These are phyloP conservation scores for Castanospermum australe DNA, from an alignment of 306 rosid genomes.

Conservation along the genomic window DNA sequence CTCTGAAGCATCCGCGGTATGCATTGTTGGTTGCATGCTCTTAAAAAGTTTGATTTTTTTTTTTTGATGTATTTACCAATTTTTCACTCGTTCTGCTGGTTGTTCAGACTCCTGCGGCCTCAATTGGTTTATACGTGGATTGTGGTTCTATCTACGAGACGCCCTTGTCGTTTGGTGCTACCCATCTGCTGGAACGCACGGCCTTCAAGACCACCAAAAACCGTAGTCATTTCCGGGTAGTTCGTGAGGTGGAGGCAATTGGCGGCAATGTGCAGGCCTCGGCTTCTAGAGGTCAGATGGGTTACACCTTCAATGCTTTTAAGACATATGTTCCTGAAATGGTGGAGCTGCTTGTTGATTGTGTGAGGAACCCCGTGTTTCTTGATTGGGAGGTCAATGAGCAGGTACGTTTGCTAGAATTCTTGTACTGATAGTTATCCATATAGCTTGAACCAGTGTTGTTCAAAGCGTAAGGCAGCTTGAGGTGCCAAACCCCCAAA, in stretches of 20 bases:
- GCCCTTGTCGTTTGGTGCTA: conserved; percentile 66
- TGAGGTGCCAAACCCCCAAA: not conserved
- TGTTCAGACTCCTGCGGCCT: conserved; percentile 73
- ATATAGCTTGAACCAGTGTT: not conserved
- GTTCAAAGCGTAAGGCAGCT: not conserved
- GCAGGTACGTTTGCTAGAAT: conserved; percentile 54
- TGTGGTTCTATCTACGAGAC: conserved; percentile 86
- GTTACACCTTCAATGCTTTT: conserved; percentile 83
- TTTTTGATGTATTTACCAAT: not conserved
- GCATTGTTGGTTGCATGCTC: not conserved
- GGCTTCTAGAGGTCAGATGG: conserved; percentile 92
- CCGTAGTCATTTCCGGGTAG: conserved; percentile 80
- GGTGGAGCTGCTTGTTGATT: conserved; percentile 89
- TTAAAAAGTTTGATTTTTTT: not conserved
- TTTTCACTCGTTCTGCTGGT: conserved; percentile 23
- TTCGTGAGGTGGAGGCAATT: conserved; percentile 91
- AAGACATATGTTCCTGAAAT: conserved; percentile 88
- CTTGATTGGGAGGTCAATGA: conserved; percentile 97
- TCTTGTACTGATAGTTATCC: not conserved
- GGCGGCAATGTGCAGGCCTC: conserved; percentile 89
- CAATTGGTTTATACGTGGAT: conserved; percentile 77
- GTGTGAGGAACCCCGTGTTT: conserved; percentile 76
- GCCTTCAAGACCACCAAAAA: conserved; percentile 88
- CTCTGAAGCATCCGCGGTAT: conserved; percentile 70
- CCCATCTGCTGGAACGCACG: conserved; percentile 85